Evolutionary conservation across 306 rosid genomes (phyloP).

Genomic region (apple (Malus domestica)): ASM211411v1 NC_041795.1:5219501-5220000

Average conservation of each 20-base stretch:
- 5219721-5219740: not conserved
- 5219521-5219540: slow-evolving; percentile 68
- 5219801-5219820: not conserved
- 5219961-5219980: not conserved
- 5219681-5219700: not conserved
- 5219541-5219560: slow-evolving; percentile 57
- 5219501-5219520: slow-evolving; percentile 93
- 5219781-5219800: not conserved
- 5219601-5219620: not conserved
- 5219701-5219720: not conserved
- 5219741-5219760: not conserved
- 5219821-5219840: not conserved
- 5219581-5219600: not conserved
- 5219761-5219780: not conserved
- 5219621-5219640: not conserved
- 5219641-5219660: not conserved
- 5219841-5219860: not conserved
- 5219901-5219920: too few relatives aligned
- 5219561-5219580: not conserved
- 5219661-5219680: not conserved
- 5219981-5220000: not conserved
- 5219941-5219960: not conserved
- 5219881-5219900: not conserved
- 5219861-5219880: not conserved
- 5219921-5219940: too few relatives aligned